These are phyloP conservation scores for Phaffia australis DNA, from an alignment of 768 basidiomycete genomes.

Conservation along the genomic window DNA sequence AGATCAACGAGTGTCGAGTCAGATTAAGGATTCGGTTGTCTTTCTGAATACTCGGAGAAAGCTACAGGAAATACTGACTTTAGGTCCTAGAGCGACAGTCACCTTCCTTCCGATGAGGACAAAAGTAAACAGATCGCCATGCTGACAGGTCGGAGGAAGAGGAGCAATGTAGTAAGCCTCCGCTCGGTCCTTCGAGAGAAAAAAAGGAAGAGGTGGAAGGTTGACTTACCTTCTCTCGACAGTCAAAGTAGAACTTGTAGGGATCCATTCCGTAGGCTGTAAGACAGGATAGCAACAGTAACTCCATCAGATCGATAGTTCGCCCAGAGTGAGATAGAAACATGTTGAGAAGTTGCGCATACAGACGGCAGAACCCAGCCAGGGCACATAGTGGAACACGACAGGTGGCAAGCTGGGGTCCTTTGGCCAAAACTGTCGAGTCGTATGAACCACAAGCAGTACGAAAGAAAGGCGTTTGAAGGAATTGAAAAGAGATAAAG, in stretches of 20 bases:
- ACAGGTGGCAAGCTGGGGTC: slow-evolving; percentile 67
- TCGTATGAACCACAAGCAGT: not conserved
- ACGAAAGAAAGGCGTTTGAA: not conserved
- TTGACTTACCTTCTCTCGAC: slow-evolving; percentile 42
- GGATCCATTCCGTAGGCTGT: slow-evolving; percentile 82
- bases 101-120: slow-evolving; percentile 76
- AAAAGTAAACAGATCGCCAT: slow-evolving; percentile 96
- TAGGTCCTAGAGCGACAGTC: slow-evolving; percentile 79
- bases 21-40: not conserved
- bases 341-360: not conserved
- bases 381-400: slow-evolving; percentile 86
- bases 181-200: not conserved
- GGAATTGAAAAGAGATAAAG: not conserved
- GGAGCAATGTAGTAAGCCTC: not conserved
- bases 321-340: not conserved
- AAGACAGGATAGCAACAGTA: not conserved
- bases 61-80: slow-evolving; percentile 31
- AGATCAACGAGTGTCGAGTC: not conserved
- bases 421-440: slow-evolving; percentile 52
- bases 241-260: slow-evolving; percentile 69
- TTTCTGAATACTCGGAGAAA: not conserved
- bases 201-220: not conserved
- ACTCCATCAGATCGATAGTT: not conserved
- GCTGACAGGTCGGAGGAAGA: slow-evolving; percentile 43
- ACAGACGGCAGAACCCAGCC: slow-evolving; percentile 71